phyloP scores from a whole-genome alignment of 2,329 filamentous ascomycete genomes.

The Microdochium bolleyi region DNA sequence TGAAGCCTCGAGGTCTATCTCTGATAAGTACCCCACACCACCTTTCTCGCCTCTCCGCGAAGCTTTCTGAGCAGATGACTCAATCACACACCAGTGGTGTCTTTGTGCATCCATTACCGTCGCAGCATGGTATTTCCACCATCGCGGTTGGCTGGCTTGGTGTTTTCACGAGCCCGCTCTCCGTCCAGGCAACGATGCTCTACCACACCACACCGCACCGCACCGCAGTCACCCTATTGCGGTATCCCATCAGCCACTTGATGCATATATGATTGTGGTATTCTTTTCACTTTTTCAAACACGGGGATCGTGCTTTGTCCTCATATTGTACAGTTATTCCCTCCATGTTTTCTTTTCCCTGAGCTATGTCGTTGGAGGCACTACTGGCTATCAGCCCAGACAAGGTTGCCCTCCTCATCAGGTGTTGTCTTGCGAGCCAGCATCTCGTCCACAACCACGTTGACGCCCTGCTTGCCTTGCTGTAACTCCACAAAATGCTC shows the following conservation, averaged over 20 bases:
- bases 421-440: constrained; percentile 51
- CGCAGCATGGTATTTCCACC: background rate
- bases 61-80: background rate
- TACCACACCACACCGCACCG: no score
- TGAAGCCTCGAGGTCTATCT: no score
- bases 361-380: background rate
- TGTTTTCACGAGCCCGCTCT: background rate
- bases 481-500: constrained; percentile 52
- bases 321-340: background rate
- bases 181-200: background rate
- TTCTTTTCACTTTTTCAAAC: no score
- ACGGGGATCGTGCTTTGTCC: background rate
- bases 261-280: no score
- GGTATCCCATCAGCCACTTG: no score
- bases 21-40: background rate
- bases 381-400: constrained; percentile 23
- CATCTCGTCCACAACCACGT: constrained; percentile 61
- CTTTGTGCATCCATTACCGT: background rate
- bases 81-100: background rate
- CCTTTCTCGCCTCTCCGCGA: background rate
- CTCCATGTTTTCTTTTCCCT: background rate
- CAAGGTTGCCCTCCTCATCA: constrained; percentile 32
- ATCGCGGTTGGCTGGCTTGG: background rate
- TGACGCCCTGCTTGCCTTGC: constrained; percentile 60
- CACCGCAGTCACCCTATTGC: no score